Conservation (phyloP, 169 alveolate genomes). For the Eimeria sp. region DNA sequence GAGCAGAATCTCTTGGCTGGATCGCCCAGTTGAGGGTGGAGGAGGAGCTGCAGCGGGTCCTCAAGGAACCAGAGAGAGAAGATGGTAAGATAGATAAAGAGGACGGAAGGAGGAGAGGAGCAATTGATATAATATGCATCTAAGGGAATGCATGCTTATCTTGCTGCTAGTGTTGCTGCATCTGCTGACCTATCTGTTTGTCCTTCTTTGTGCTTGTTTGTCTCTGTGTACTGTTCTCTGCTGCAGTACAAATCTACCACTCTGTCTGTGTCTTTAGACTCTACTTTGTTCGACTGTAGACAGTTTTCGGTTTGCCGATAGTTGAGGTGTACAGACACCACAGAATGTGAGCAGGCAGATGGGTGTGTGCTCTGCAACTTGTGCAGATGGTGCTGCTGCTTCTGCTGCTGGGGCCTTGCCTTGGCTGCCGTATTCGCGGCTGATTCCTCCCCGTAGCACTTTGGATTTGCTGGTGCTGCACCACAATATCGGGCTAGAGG, state of each 20-base stretch:
- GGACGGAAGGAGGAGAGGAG: no score
- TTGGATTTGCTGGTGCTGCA: neutral
- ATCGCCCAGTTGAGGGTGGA: slow-evolving; percentile 22
- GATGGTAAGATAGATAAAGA: neutral
- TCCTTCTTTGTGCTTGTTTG: neutral
- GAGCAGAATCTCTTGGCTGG: slow-evolving; percentile 16
- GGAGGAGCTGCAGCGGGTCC: slow-evolving; percentile 12
- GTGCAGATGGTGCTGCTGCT: neutral
- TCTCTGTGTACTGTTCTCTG: no score
- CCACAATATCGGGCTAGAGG: slow-evolving; percentile 64
- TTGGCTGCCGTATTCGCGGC: slow-evolving; percentile 44
- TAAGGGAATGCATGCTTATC: neutral
- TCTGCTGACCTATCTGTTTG: neutral
- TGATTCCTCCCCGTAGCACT: neutral
- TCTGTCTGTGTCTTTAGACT: no score
- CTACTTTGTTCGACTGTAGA: no score
- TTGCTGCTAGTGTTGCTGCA: no score
- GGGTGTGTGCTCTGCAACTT: no score
- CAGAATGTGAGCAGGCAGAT: no score
- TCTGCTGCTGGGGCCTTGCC: neutral
- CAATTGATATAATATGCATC: no score
- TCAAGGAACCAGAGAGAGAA: neutral
- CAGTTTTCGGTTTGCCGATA: no score
- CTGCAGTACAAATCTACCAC: no score
- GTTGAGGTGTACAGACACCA: no score